These are phyloP conservation scores for Sesbania bispinosa DNA, from an alignment of 306 rosid genomes.

Conservation along the genomic window DNA sequence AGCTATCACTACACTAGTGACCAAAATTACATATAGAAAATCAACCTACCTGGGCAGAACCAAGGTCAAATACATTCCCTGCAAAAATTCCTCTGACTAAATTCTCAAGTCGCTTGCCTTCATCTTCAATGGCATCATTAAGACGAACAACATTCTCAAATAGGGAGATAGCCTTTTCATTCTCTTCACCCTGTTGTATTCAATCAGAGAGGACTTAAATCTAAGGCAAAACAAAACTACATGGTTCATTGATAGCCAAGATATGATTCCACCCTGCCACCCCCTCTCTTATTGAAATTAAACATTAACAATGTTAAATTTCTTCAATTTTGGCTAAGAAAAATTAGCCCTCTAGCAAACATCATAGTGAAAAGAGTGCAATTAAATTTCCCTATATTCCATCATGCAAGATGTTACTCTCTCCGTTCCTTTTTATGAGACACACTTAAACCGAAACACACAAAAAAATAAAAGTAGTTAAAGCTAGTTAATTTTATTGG, in stretches of 20 bases:
- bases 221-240: conserved; percentile 7
- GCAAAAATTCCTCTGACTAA: conserved; percentile 86
- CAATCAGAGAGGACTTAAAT: conserved; percentile 11
- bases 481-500: too few species aligned
- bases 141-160: conserved; percentile 63
- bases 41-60: conserved; percentile 72
- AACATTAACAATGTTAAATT: background rate
- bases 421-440: too few species aligned
- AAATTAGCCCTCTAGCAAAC: conserved; percentile 6
- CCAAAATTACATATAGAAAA: conserved; percentile 17
- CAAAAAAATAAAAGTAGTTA: too few species aligned
- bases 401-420: background rate
- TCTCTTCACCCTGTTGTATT: conserved; percentile 74
- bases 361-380: background rate
- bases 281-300: background rate
- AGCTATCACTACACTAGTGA: background rate
- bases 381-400: background rate
- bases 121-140: conserved; percentile 85
- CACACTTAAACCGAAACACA: too few species aligned
- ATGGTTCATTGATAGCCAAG: conserved; percentile 6
- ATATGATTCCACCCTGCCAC: background rate
- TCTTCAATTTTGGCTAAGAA: conserved; percentile 16
- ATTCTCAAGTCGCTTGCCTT: conserved; percentile 74
- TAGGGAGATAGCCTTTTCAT: conserved; percentile 77
- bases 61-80: conserved; percentile 95